Evolutionary conservation across 108 stramenopile genomes (phyloP), one percentile per base, ranked within the genome.

Genomic region (Licmophora abbreviata): DNA sequence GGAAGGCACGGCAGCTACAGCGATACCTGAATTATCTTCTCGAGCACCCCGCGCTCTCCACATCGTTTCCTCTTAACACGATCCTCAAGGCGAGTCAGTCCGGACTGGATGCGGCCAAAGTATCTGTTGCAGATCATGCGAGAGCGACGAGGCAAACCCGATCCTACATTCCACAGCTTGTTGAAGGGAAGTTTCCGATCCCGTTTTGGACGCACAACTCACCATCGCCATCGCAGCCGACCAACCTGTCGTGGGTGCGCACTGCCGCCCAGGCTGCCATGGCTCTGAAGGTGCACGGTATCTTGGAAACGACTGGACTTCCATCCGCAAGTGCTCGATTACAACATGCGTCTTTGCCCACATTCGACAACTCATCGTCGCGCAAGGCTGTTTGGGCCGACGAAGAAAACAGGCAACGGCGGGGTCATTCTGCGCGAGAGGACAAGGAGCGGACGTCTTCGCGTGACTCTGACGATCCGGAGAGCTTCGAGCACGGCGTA

Each of bases 181-280:
- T 48, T 21, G 66, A 68, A 35, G 76, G 63, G 17, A 68, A 77
- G 55, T n/a, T n/a, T n/a, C n/a, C n/a, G n/a, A 42, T 46, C 43
- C 11, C 12, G 7, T 63, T 64, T 34, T 59, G 65, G 66, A 17
- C 48, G n/a, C 45, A 21, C 15, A 50, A 58, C 2, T 43, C 61
- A 21, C 42, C 52, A 10, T 61, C 71, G 20, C 29, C 29, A 8
- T 29, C 59, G 12, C 61, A 59, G 12, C 61, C 20, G 21, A 9
- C 52, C 1, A 86, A 83, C 55, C 58, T 84, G 8, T 55, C 78
- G 1, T 92, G 89, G 89, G 71, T 92, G n/a, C 63, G 89, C 51
- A 77, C 81, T 21, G 89, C 85, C 14, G 89, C 89, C 20, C 89
- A 87, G 35, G 83, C 80, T 51, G 89, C 89, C 0, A 71, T 92